These are phyloP conservation scores for Stentor roeselii DNA, from an alignment of 73 alveolate species.

Conservation along the genomic window DNA sequence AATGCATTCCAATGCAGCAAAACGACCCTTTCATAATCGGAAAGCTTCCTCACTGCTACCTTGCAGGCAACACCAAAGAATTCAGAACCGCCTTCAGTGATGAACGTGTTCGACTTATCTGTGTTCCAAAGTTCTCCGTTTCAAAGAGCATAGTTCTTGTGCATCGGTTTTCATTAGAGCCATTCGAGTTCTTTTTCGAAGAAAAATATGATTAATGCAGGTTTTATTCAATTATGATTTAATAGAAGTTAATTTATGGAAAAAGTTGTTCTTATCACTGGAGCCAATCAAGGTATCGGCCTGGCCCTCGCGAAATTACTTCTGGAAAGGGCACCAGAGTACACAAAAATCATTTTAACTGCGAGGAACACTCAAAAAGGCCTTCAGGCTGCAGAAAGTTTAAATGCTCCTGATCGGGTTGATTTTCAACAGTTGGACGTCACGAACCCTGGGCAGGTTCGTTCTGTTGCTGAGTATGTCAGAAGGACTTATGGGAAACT, in stretches of 20 bases:
- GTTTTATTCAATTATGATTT: too few relatives aligned
- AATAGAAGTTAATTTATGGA: neutral
- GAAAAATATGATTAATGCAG: too few relatives aligned
- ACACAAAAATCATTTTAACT: slow-evolving; percentile 25
- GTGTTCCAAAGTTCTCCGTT: neutral
- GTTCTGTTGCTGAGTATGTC: slow-evolving; percentile 32
- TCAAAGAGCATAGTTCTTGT: neutral
- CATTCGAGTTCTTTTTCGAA: too few relatives aligned
- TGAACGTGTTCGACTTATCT: neutral
- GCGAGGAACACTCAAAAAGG: slow-evolving; percentile 37
- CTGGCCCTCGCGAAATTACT: slow-evolving; percentile 36
- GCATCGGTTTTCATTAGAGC: slow-evolving; percentile 12
- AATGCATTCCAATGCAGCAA: slow-evolving; percentile 13
- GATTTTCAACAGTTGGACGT: slow-evolving; percentile 41
- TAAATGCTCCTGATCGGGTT: slow-evolving; percentile 26
- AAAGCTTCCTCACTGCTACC: neutral
- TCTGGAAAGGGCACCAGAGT: slow-evolving; percentile 27
- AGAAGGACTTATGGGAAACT: slow-evolving; percentile 30
- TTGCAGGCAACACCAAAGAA: neutral
- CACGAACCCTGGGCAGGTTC: slow-evolving; percentile 21
- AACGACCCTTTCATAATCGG: slow-evolving; percentile 7
- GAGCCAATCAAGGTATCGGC: slow-evolving; percentile 59
- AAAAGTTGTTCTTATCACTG: slow-evolving; percentile 52
- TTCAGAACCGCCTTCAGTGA: neutral
- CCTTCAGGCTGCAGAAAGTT: slow-evolving; percentile 29